Evolutionary conservation across 495 filamentous ascomycete genomes (phyloP), one percentile per base, ranked within the genome.

Genomic region (Aspergillus cavernicola): DNA sequence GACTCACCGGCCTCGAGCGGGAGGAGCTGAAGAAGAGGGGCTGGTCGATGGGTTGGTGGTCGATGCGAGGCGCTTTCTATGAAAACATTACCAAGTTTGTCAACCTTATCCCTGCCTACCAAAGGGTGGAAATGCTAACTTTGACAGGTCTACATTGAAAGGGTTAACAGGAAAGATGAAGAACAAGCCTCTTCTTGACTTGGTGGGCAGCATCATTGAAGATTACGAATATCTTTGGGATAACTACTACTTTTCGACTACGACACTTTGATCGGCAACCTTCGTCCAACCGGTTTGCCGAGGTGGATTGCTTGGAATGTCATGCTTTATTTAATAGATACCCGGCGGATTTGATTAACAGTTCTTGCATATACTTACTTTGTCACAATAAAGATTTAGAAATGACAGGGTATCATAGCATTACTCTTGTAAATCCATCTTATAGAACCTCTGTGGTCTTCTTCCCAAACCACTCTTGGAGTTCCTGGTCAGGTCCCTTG

Each of bases 141-240:
- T 13, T 20, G 38, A 50, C 53, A 85, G 82, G 62, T 69, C 77
- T 6, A 80, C 86, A 69, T 67, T 89, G 41, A 77, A 80, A 55
- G 72, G 73, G 24, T 38, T 86, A 16, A 84, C 88, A 3, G 68
- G 64, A 22, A 88, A 82, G 60, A 80, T 97, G 60, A 85, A 84
- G 58, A 78, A 79, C 37, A 87, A 87, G 61, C 85, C 87, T 40
- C 71, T 96, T 63, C 79, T 95, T 45, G 85, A 87, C 59, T 71
- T 97, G 58, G 74, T 97, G 13, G 84, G 81, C 1, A 90, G 85
- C 46, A 80, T 98, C 19, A 62, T 97, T 50, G 92, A 95, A 66
- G 95, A 98, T 64, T 97, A 97, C 61, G 89, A 95, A 65, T 97
- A 93, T 63, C 76, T 98, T 13, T 98, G 93, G 93, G 92, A 97